Evolutionary conservation across 73 alveolate genomes (phyloP).

Genomic region (Stentor coeruleus): DNA sequence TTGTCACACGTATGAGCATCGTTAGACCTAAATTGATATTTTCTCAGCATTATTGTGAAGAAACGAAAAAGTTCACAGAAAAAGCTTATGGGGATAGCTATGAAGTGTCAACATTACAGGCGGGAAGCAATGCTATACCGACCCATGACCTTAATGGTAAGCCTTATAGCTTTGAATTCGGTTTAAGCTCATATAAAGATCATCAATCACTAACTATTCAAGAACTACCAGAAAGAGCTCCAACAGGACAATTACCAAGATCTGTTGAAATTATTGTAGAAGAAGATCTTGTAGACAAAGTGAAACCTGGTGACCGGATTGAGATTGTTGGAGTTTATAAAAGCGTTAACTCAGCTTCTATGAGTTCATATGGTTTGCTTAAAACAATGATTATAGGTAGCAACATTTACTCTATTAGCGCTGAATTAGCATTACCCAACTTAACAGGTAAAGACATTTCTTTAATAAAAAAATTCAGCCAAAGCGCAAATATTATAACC

Average conservation of each 20-base stretch:
- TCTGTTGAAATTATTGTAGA: conserved; percentile 85
- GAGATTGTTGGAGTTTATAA: conserved; percentile 94
- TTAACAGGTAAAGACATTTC: conserved; percentile 77
- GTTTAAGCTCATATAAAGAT: conserved; percentile 86
- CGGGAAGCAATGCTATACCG: conserved; percentile 72
- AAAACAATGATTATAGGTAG: conserved; percentile 77
- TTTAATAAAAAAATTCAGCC: conserved; percentile 76
- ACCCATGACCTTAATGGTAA: conserved; percentile 82
- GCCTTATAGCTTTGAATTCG: conserved; percentile 90
- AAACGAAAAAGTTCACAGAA: conserved; percentile 66
- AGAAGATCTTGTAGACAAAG: conserved; percentile 93
- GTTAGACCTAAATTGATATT: conserved; percentile 84
- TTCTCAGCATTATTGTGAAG: conserved; percentile 88
- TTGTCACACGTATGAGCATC: conserved; percentile 90
- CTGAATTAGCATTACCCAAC: conserved; percentile 62
- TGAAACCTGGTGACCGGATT: conserved; percentile 99
- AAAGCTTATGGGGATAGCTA: conserved; percentile 73
- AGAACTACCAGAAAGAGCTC: conserved; percentile 99
- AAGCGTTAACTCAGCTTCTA: conserved; percentile 58
- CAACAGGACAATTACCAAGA: conserved; percentile 99
- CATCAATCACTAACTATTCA: conserved; percentile 83
- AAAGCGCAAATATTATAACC: conserved; percentile 66
- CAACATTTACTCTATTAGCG: conserved; percentile 52
- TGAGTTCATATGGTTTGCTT: conserved; percentile 64
- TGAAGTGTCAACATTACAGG: conserved; percentile 36